Evolutionary conservation across 2,329 filamentous ascomycete species (phyloP), one percentile per base, ranked within the genome.

Genomic region (Sclerotinia glacialis): DNA sequence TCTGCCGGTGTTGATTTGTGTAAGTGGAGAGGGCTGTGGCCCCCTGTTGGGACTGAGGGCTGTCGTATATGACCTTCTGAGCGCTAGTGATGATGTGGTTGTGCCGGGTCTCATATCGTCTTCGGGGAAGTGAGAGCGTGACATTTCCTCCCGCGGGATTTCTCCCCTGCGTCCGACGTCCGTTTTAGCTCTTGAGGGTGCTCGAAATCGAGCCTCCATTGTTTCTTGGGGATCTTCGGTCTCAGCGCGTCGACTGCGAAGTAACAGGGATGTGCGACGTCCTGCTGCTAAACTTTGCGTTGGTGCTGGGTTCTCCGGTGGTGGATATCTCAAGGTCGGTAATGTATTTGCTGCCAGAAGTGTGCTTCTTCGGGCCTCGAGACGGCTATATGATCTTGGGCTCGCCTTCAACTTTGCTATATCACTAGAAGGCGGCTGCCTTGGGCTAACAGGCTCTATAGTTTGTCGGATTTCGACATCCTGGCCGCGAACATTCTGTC

Each of bases 121-220:
- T n/a, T 79, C 76, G 16, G 78, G 74, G 23, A 77, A 69, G 18
- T 77, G 74, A 47, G 77, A 72, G 44, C 82, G 76, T 28, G 76
- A 72, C 37, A 74, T 73, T 71, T 78, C 80, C 42, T 83, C 81
- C 53, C 81, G 79, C 4, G 76, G 72, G 23, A 75, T 64, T 69
- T 72, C 67, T 72, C 73, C 49, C 34, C 78, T 68, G 69, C 77
- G 73, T 69, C 81, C 63, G 83, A 79, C 67, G n/a, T 89, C 86
- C 0, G 85, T 88, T 46, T 79, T 77, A 5, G 85, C 85, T 31
- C 87, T 80, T 5, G 86, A 87, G 1, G 85, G 85, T 2, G 83
- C 80, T n/a, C 83, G 82, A 69, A 83, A 81, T 42, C 80, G 78
- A n/a, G 74, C 68, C 26, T 83, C 82, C 1, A 85, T 80, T 5